Evolutionary conservation across 306 rosid species (phyloP).

Genomic region (Prunus persica): Prunus_persica_NCBIv2 NC_034011.1:311001-311500

Average conservation of each 20-base stretch:
- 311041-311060: neutral
- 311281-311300: neutral
- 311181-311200: constrained; percentile 9
- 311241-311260: neutral
- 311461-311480: neutral
- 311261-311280: neutral
- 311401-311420: neutral
- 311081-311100: neutral
- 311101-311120: constrained; percentile 59
- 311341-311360: neutral
- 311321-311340: neutral
- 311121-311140: constrained; percentile 88
- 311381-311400: neutral
- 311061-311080: neutral
- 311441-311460: neutral
- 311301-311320: neutral
- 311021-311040: neutral
- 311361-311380: neutral
- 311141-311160: constrained; percentile 93
- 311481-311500: too few species aligned
- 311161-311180: constrained; percentile 15
- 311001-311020: neutral
- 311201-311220: neutral
- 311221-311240: neutral
- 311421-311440: neutral